Evolutionary conservation across 768 basidiomycete species (phyloP).

Genomic region (Holtermannia corniformis): DNA sequence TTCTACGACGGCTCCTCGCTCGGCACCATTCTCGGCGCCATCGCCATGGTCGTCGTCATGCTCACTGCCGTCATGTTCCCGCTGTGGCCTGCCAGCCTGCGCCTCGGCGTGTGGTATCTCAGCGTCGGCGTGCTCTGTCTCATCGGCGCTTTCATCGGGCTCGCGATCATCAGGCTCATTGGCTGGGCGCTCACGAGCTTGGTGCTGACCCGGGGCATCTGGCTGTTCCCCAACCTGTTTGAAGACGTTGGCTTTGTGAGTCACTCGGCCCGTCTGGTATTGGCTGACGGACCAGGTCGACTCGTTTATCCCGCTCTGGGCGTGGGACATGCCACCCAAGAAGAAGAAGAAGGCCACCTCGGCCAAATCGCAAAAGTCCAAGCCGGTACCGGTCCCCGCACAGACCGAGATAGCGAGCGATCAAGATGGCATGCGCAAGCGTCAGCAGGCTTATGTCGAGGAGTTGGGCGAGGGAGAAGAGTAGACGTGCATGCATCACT

Average conservation of each 20-base stretch:
- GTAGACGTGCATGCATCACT: constrained; percentile 2
- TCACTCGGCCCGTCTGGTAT: too few species aligned
- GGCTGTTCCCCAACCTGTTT: constrained; percentile 97
- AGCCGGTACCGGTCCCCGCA: constrained; percentile 23
- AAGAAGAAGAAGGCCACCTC: constrained; percentile 54
- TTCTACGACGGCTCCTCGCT: constrained; percentile 91
- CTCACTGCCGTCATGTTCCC: constrained; percentile 99
- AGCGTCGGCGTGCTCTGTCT: constrained; percentile 78
- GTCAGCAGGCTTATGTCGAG: constrained; percentile 46
- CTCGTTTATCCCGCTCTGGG: constrained; percentile 93
- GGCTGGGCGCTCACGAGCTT: constrained; percentile 89
- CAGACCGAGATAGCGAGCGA: not conserved
- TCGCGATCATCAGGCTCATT: constrained; percentile 82
- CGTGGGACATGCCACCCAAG: constrained; percentile 79
- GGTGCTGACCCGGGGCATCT: constrained; percentile 79
- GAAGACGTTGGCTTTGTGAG: constrained; percentile 97
- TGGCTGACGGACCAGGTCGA: constrained; percentile 61
- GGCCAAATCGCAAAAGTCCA: constrained; percentile 11
- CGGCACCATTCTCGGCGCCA: constrained; percentile 81
- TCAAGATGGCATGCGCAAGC: constrained; percentile 11
- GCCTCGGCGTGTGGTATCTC: constrained; percentile 91
- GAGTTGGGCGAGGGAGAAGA: constrained; percentile 46
- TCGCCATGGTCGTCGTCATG: constrained; percentile 84
- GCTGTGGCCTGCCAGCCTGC: constrained; percentile 86
- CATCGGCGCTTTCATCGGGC: constrained; percentile 77